Percentiles rank a stretch among this genome's conserved stretches.
phyloP scores from a whole-genome alignment of 1,139 yeast genomes.

The Suhomyces taliae region DNA sequence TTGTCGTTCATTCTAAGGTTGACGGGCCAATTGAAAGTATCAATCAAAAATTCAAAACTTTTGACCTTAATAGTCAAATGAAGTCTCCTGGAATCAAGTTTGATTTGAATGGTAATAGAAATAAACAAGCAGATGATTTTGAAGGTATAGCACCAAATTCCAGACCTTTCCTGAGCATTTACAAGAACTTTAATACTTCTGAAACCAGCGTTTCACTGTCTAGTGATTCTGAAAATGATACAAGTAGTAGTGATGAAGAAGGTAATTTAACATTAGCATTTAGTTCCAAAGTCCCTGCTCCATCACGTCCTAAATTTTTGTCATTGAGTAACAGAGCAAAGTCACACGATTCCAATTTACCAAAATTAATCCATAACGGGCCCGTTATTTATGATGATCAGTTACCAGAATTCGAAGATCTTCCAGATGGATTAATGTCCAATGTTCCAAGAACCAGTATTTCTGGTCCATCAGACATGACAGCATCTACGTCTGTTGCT shows the following conservation, averaged over 20 bases:
- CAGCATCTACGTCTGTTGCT: constrained; percentile 12
- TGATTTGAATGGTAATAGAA: constrained; percentile 5
- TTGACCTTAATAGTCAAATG: constrained; percentile 43
- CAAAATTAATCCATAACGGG: constrained; percentile 20
- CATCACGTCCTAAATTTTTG: constrained; percentile 39
- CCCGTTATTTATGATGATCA: constrained; percentile 33
- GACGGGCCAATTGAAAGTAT: constrained; percentile 15
- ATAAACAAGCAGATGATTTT: constrained; percentile 4
- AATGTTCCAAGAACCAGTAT: constrained; percentile 21
- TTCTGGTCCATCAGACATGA: constrained; percentile 12
- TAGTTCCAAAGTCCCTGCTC: constrained; percentile 42
- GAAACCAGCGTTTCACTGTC: constrained; percentile 9
- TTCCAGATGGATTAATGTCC: constrained; percentile 40
- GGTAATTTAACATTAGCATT: constrained; percentile 58
- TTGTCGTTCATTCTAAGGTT: background rate
- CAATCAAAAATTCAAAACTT: constrained; percentile 37
- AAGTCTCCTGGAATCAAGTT: constrained; percentile 18
- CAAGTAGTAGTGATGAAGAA: constrained; percentile 35
- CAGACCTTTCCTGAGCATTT: constrained; percentile 3
- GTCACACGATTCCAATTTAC: constrained; percentile 47
- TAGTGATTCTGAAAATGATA: constrained; percentile 14
- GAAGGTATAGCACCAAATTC: constrained; percentile 19
- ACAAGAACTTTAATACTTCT: background rate
- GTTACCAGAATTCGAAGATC: constrained; percentile 42
- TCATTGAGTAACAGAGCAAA: constrained; percentile 36